Conservation (phyloP, 2,329 filamentous ascomycete genomes). For the Diaporthe humulicola region DNA sequence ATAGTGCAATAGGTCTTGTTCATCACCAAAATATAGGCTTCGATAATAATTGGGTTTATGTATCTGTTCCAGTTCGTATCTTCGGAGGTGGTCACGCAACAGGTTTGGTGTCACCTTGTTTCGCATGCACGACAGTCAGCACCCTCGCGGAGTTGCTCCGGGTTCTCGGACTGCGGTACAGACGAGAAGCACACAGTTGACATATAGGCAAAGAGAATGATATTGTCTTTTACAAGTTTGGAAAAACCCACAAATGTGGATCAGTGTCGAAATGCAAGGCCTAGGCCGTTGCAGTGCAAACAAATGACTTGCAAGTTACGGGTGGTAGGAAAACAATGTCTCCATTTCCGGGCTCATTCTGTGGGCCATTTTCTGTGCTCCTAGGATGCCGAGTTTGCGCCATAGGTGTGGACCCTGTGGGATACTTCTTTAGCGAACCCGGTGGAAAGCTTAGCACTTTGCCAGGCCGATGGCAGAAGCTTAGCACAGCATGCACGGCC, state of each 20-base stretch:
- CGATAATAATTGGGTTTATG: too few relatives aligned
- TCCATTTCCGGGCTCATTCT: neutral
- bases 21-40: too few relatives aligned
- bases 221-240: neutral
- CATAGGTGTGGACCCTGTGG: neutral
- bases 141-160: neutral
- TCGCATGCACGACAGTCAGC: neutral
- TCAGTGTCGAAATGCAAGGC: neutral
- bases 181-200: neutral
- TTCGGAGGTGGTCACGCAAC: neutral
- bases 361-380: too few relatives aligned
- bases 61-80: neutral
- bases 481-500: neutral
- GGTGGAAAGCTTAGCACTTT: too few relatives aligned
- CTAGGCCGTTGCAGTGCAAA: neutral
- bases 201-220: too few relatives aligned
- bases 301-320: neutral
- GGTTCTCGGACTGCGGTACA: neutral
- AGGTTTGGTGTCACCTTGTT: neutral
- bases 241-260: neutral
- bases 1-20: too few relatives aligned
- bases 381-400: neutral
- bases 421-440: too few relatives aligned
- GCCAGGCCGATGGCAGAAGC: neutral
- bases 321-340: neutral